These are phyloP conservation scores for Pythium myriotylum DNA, from an alignment of 352 stramenopile species.

Conservation along the genomic window DNA sequence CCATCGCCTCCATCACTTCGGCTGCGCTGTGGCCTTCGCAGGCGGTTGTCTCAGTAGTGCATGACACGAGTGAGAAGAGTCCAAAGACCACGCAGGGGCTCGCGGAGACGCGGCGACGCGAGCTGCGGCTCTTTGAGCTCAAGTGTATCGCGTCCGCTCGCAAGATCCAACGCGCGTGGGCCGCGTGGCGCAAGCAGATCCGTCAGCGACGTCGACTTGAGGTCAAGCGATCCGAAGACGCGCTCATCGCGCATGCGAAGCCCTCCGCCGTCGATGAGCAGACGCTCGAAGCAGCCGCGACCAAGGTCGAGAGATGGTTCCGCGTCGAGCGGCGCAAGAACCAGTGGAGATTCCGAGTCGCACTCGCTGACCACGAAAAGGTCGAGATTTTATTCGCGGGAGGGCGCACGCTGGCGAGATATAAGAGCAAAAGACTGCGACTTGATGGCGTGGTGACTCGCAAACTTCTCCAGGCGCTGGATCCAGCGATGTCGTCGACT, in stretches of 20 bases:
- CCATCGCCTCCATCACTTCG: conserved; percentile 4
- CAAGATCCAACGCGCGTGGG: conserved; percentile 29
- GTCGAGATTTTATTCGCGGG: conserved; percentile 38
- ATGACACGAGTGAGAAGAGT: neutral
- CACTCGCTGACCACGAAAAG: neutral
- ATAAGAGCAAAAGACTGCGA: conserved; percentile 26
- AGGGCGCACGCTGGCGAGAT: conserved; percentile 40
- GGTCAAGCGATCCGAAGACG: conserved; percentile 23
- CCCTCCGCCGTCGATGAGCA: neutral
- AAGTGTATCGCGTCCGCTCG: conserved; percentile 13
- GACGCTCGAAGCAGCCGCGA: neutral
- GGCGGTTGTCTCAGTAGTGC: neutral
- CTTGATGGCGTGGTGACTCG: conserved; percentile 48
- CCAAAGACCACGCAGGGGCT: neutral
- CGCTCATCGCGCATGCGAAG: conserved; percentile 16
- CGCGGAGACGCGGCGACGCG: conserved; percentile 1
- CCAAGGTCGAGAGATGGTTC: neutral
- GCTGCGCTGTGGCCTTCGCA: conserved; percentile 14
- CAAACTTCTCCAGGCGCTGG: conserved; percentile 45
- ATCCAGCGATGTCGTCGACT: conserved; percentile 4
- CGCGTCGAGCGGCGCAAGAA: neutral
- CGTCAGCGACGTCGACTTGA: neutral
- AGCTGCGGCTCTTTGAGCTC: conserved; percentile 22
- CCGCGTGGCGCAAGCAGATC: conserved; percentile 9
- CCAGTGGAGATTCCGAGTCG: neutral